Base-by-base conservation (phyloP, 2,329 filamentous ascomycete genomes). In the Fusarium xylarioides region DNA sequence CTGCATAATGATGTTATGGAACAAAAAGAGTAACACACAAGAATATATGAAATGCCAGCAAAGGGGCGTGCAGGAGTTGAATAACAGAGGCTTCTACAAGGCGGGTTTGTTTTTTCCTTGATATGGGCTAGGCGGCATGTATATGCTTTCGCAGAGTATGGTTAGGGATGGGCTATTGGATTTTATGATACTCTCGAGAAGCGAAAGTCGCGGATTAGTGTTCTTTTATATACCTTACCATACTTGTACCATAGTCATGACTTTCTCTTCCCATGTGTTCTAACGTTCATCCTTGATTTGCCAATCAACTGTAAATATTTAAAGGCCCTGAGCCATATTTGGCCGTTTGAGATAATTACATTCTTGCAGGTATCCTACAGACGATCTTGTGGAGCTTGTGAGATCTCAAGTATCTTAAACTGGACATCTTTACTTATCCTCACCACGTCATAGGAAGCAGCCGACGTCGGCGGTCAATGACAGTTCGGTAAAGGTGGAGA, bases 161-260 rank as follows among this genome's bases (percentile, higher is more conserved):
- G 50, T 40, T 30, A n/a, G 38, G 53, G 42, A 55, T n/a, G 62
- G 44, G 43, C 34, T 47, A 11, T 68, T 71, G 71, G 71, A 74
- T 68, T 52, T 60, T 43, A 60, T 49, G 57, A 55, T 66, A 70
- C 35, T 62, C 47, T 52, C 54, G 21, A 43, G 63, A 68, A 21
- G 54, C 42, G 57, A 46, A 47, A 23, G 35, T 38, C 8, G 43
- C 11, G 18, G 44, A 30, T 18, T 32, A 23, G 42, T 18, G 26
- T 44, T 46, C 34, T 46, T 49, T n/a, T 44, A 42, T 28, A 32
- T 38, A 47, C 44, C 19, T 64, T 49, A 19, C 11, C 11, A n/a
- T 52, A 30, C 43, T 18, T 37, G 23, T 37, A 28, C 30, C 21
- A 34, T 49, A 44, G 19, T 43, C 18, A 37, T 26, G 50, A 50